These are phyloP conservation scores for Aspergillus glaucus DNA, from an alignment of 2,329 filamentous ascomycete genomes.

Conservation along the genomic window DNA sequence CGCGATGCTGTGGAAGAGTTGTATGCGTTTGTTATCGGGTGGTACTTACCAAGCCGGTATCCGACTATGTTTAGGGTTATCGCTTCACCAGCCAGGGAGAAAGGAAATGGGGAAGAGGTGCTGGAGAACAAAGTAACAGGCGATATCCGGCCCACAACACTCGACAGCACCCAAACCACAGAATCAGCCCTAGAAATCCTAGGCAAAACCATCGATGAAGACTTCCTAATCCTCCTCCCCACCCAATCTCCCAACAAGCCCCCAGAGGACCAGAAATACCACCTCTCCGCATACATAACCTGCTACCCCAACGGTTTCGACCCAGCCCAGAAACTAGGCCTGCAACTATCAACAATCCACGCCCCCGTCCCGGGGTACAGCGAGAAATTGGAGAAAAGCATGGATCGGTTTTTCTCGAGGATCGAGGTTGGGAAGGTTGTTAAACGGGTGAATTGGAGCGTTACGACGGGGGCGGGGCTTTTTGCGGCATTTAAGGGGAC, in stretches of 20 bases:
- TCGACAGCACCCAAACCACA: conserved; percentile 22
- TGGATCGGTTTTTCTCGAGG: conserved; percentile 56
- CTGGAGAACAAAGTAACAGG: conserved; percentile 44
- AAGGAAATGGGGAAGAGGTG: conserved; percentile 4
- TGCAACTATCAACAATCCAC: conserved; percentile 51
- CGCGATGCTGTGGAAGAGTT: conserved; percentile 49
- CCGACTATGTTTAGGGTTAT: conserved; percentile 45
- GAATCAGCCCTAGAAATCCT: conserved; percentile 45
- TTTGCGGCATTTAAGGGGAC: conserved; percentile 35
- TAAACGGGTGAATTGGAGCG: conserved; percentile 48
- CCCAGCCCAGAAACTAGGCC: conserved; percentile 49
- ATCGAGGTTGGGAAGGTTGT: conserved; percentile 51
- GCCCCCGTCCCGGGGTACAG: conserved; percentile 53
- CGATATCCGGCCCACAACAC: conserved; percentile 30
- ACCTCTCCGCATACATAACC: conserved; percentile 50
- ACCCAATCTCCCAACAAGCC: conserved; percentile 27
- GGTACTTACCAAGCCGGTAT: conserved; percentile 53
- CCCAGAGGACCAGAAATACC: conserved; percentile 39
- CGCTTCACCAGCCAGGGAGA: conserved; percentile 6
- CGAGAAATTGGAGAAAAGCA: conserved; percentile 51
- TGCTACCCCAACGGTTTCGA: conserved; percentile 57
- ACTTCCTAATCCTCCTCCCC: conserved; percentile 55
- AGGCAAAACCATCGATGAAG: conserved; percentile 51
- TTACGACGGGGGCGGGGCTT: conserved; percentile 34
- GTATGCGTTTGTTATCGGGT: conserved; percentile 49